phyloP scores from a whole-genome alignment of 345 rosid genomes.

The Salix brachista region DNA sequence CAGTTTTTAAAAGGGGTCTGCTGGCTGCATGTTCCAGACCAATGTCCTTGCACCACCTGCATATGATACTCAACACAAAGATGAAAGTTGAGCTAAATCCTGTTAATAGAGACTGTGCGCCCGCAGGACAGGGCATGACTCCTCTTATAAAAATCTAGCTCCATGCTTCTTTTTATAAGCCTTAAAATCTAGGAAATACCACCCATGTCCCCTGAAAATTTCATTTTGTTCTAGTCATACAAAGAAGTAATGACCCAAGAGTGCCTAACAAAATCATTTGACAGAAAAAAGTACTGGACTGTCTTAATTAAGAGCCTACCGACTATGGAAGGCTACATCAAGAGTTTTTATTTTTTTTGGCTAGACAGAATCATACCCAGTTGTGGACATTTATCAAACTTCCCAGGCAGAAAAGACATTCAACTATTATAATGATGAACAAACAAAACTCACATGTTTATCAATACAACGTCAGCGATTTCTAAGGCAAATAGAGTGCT shows the following conservation, averaged over 20 bases:
- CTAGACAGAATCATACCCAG: not conserved
- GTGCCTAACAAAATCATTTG: not conserved
- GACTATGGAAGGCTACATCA: not conserved
- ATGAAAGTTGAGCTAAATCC: not conserved
- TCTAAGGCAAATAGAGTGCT: constrained; percentile 69
- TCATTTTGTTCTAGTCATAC: no score
- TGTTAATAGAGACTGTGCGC: not conserved
- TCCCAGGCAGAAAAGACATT: not conserved
- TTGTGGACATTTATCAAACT: not conserved
- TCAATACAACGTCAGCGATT: constrained; percentile 67
- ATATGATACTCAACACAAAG: not conserved
- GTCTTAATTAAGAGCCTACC: not conserved
- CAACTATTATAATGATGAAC: not conserved
- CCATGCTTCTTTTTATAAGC: no score
- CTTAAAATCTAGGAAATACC: no score
- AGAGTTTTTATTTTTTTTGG: no score
- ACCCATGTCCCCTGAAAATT: no score
- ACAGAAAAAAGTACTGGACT: no score
- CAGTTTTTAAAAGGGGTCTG: constrained; percentile 34
- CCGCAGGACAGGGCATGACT: no score
- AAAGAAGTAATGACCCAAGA: no score
- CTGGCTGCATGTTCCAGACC: constrained; percentile 38
- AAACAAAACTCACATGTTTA: constrained; percentile 58
- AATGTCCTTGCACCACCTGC: constrained; percentile 73
- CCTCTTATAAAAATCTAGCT: no score